Evolutionary conservation across 1,139 yeast species (phyloP).

Genomic region (Hyphopichia burtonii): DNA sequence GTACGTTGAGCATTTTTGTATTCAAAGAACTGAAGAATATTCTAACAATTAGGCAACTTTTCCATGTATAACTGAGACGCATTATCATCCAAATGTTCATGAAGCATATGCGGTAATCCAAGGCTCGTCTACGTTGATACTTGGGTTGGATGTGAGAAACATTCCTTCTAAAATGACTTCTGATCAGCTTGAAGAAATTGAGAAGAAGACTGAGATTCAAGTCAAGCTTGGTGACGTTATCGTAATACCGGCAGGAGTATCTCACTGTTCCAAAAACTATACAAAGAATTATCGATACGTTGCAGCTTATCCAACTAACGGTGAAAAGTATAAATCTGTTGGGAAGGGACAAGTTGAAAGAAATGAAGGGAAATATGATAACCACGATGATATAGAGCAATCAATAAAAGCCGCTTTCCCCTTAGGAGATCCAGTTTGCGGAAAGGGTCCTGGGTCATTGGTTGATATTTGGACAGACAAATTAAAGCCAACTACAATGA

Average conservation of each 20-base stretch:
- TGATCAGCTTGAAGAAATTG: background rate
- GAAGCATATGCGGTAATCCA: constrained; percentile 7
- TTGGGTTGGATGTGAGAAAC: constrained; percentile 6
- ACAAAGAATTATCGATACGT: constrained; percentile 5
- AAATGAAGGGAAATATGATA: background rate
- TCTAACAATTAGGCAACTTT: constrained; percentile 2
- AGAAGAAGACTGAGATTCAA: constrained; percentile 2
- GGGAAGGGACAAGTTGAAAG: background rate
- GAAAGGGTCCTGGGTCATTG: background rate
- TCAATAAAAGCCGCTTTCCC: constrained; percentile 1
- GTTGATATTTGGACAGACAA: constrained; percentile 1
- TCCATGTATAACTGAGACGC: constrained; percentile 5
- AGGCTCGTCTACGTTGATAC: constrained; percentile 5
- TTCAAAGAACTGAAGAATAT: too few relatives aligned
- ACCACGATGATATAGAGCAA: background rate
- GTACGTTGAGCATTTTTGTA: too few relatives aligned
- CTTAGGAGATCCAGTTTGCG: constrained; percentile 2
- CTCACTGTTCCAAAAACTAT: constrained; percentile 7
- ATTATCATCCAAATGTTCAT: constrained; percentile 10
- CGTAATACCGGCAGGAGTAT: constrained; percentile 8
- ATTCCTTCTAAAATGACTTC: constrained; percentile 1
- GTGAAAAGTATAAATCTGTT: constrained; percentile 1
- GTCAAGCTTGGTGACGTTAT: constrained; percentile 6
- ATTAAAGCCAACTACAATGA: background rate
- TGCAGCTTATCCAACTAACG: constrained; percentile 7